Conservation (phyloP, 2,329 filamentous ascomycete species). For the Parastagonospora avenae region DNA sequence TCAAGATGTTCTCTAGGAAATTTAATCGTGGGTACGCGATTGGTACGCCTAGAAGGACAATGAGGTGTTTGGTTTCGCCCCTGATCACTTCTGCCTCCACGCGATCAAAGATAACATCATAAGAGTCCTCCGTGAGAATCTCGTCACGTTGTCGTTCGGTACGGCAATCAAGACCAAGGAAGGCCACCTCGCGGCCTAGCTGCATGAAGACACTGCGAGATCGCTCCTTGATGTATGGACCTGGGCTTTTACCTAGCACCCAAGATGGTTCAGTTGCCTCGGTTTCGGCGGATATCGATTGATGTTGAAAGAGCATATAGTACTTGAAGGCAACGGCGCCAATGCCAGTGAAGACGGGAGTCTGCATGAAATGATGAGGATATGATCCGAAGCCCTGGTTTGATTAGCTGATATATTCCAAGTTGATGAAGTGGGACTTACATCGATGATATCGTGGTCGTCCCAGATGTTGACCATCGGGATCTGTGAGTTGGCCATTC, state of each 20-base stretch:
- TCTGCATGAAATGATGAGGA: slow-evolving; percentile 87
- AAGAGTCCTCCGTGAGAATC: slow-evolving; percentile 79
- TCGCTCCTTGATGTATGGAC: slow-evolving; percentile 86
- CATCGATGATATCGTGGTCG: slow-evolving; percentile 71
- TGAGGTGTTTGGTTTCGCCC: slow-evolving; percentile 85
- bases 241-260: slow-evolving; percentile 78
- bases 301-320: slow-evolving; percentile 98
- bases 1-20: slow-evolving; percentile 72
- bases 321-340: slow-evolving; percentile 97
- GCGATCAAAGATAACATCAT: slow-evolving; percentile 84
- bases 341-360: slow-evolving; percentile 85
- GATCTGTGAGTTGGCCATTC: slow-evolving; percentile 91
- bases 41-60: slow-evolving; percentile 80
- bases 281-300: slow-evolving; percentile 81
- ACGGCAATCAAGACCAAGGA: slow-evolving; percentile 87
- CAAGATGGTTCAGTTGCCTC: slow-evolving; percentile 87
- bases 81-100: slow-evolving; percentile 80
- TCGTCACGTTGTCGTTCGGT: slow-evolving; percentile 87
- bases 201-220: slow-evolving; percentile 87
- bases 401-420: slow-evolving; percentile 60
- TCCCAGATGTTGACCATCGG: slow-evolving; percentile 99
- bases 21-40: slow-evolving; percentile 56
- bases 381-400: slow-evolving; percentile 86
- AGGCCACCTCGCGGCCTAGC: slow-evolving; percentile 76
- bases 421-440: slow-evolving; percentile 24